A percentile compares a stretch with the other conserved stretches of the same genome.
phyloP scores from a whole-genome alignment of 192 early-diverging fungal species.

The Backusella psychrophila region DNA sequence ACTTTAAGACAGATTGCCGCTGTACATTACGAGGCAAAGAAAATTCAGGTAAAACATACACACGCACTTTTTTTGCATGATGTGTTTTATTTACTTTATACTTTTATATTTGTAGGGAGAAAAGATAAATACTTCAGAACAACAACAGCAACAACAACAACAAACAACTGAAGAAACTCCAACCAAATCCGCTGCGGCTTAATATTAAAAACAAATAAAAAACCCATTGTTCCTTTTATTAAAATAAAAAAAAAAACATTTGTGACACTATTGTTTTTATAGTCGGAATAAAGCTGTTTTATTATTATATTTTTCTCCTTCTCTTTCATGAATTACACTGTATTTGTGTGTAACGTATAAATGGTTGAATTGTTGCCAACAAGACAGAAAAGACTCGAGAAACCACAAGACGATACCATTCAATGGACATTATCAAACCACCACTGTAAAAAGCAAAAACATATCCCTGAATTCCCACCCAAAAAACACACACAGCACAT shows the following conservation, averaged over 20 bases:
- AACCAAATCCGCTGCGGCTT: background rate
- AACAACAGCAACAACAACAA: background rate
- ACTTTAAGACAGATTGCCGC: slow-evolving; percentile 49
- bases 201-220: background rate
- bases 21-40: slow-evolving; percentile 55
- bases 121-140: background rate
- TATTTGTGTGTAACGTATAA: too few species aligned
- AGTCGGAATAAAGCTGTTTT: too few species aligned
- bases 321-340: too few species aligned
- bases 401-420: background rate
- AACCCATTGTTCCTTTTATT: too few species aligned
- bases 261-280: too few species aligned
- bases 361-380: background rate
- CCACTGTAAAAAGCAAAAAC: background rate
- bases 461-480: background rate
- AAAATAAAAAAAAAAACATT: too few species aligned
- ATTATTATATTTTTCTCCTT: too few species aligned
- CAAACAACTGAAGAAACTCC: background rate
- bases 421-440: background rate
- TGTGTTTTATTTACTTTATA: background rate
- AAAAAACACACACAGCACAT: background rate
- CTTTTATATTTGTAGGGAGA: background rate
- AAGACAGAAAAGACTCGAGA: background rate
- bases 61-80: background rate
- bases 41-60: slow-evolving; percentile 32